Conservation (phyloP, 306 rosid species). For the Sicyos baderoa region DNA sequence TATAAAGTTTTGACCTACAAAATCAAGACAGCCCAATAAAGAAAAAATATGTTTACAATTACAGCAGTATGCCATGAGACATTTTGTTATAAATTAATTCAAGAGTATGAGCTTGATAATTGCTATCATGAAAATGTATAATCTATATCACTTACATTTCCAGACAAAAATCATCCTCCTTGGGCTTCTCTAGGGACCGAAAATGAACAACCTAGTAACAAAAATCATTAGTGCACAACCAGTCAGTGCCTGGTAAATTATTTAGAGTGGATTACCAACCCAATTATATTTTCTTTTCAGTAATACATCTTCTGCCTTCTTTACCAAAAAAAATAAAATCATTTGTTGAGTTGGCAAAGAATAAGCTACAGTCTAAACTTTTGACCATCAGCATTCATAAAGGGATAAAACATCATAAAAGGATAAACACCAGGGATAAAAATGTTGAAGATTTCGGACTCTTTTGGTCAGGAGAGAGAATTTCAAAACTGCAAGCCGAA, state of each 20-base stretch:
- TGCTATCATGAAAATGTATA: neutral
- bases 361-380: neutral
- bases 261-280: neutral
- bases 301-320: neutral
- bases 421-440: neutral
- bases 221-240: constrained; percentile 23
- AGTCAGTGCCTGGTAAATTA: constrained; percentile 17
- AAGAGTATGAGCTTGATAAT: neutral
- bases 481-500: neutral
- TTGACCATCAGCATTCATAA: neutral
- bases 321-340: neutral
- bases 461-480: neutral
- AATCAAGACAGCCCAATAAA: constrained; percentile 16
- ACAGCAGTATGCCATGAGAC: neutral
- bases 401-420: neutral
- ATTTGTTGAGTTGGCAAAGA: neutral
- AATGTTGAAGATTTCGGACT: neutral
- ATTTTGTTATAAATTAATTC: neutral
- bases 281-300: neutral
- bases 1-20: constrained; percentile 65
- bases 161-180: constrained; percentile 78
- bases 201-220: constrained; percentile 74
- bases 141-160: constrained; percentile 52
- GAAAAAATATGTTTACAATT: neutral
- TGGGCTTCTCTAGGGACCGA: constrained; percentile 72